phyloP scores from a whole-genome alignment of 345 rosid genomes.

The Brassica nigra region DNA sequence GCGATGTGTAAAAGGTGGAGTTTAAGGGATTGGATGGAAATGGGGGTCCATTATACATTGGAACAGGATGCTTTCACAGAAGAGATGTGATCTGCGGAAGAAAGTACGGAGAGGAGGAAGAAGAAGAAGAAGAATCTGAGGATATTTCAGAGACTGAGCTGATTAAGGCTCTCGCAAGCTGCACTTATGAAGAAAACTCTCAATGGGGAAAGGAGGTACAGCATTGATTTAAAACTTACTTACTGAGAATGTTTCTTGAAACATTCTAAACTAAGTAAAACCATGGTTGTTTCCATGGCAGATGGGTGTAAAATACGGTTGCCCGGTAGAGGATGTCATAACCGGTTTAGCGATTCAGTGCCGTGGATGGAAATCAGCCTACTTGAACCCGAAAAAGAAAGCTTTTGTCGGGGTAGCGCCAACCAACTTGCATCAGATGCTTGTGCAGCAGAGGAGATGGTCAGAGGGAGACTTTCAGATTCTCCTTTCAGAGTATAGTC shows the following conservation, averaged over 20 bases:
- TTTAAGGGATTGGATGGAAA: constrained; percentile 63
- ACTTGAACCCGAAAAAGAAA: constrained; percentile 52
- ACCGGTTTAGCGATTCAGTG: constrained; percentile 75
- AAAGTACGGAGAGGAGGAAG: constrained; percentile 37
- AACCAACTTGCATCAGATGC: constrained; percentile 55
- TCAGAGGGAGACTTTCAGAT: constrained; percentile 75
- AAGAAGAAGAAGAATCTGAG: constrained; percentile 3
- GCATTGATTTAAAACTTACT: constrained; percentile 4
- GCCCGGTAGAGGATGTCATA: constrained; percentile 79
- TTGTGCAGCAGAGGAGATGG: constrained; percentile 83
- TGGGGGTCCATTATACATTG: constrained; percentile 69
- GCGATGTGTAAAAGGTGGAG: constrained; percentile 61
- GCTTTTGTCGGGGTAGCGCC: constrained; percentile 70
- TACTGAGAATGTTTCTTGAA: neutral
- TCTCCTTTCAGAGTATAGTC: constrained; percentile 59
- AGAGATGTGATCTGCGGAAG: constrained; percentile 67
- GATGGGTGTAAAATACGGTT: constrained; percentile 77
- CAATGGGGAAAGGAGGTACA: constrained; percentile 81
- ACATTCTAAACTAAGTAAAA: no score
- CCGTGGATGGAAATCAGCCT: constrained; percentile 75
- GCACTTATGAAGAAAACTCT: constrained; percentile 56
- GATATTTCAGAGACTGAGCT: constrained; percentile 36
- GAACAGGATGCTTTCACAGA: constrained; percentile 86
- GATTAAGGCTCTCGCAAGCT: constrained; percentile 59
- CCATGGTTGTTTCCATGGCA: constrained; percentile 36